These are phyloP conservation scores for Lablab purpureus DNA, from an alignment of 306 rosid species.

Conservation along the genomic window DNA sequence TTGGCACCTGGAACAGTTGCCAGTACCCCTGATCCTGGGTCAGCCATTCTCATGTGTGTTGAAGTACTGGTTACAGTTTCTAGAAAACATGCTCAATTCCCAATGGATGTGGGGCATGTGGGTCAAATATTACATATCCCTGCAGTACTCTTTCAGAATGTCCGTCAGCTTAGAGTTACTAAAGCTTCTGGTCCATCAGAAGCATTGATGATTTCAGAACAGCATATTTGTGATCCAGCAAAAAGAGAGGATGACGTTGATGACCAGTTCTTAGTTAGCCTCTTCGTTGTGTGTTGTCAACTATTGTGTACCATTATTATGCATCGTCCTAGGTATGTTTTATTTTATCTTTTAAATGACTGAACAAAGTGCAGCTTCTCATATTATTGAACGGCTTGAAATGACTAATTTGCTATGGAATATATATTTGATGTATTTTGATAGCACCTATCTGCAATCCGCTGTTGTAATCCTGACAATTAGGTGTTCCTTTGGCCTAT, in stretches of 20 bases:
- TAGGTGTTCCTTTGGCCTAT: slow-evolving; percentile 17
- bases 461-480: slow-evolving; percentile 22
- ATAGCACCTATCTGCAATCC: slow-evolving; percentile 24
- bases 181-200: slow-evolving; percentile 53
- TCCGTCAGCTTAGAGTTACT: slow-evolving; percentile 62
- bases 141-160: slow-evolving; percentile 75
- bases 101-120: slow-evolving; percentile 75
- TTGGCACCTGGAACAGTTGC: slow-evolving; percentile 45
- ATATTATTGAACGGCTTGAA: slow-evolving; percentile 30
- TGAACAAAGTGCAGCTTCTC: slow-evolving; percentile 7
- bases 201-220: slow-evolving; percentile 45
- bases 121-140: slow-evolving; percentile 82
- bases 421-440: slow-evolving; percentile 37
- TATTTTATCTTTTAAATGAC: slow-evolving; percentile 42
- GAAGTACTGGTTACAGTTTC: slow-evolving; percentile 78
- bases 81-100: slow-evolving; percentile 72
- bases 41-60: slow-evolving; percentile 92
- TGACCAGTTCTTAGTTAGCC: slow-evolving; percentile 64
- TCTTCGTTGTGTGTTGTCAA: slow-evolving; percentile 83
- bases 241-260: slow-evolving; percentile 56
- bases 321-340: slow-evolving; percentile 79
- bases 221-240: slow-evolving; percentile 52
- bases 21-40: slow-evolving; percentile 79
- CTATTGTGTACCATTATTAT: slow-evolving; percentile 68
- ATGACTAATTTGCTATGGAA: slow-evolving; percentile 11